Conservation (phyloP, 2,329 filamentous ascomycete genomes). For the Stemphylium lycopersici region DNA sequence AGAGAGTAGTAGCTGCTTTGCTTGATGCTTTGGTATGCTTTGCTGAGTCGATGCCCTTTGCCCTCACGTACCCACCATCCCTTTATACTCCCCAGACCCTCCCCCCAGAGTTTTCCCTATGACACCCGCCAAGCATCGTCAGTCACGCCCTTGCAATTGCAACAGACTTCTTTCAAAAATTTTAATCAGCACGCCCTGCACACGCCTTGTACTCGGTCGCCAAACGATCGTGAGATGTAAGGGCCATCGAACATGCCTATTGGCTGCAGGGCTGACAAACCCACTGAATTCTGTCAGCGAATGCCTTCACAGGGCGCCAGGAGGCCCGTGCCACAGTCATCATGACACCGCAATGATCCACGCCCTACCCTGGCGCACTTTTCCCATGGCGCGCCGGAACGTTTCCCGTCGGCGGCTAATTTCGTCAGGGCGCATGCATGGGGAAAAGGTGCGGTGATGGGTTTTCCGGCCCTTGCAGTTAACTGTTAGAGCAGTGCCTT, state of each 20-base stretch:
- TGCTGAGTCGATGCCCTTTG: slow-evolving; percentile 13
- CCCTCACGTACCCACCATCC: slow-evolving; percentile 3
- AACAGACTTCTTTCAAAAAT: slow-evolving; percentile 2
- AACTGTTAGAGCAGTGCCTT: slow-evolving; percentile 22
- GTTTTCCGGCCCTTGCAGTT: slow-evolving; percentile 12
- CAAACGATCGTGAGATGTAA: slow-evolving; percentile 5
- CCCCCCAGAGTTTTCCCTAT: slow-evolving; percentile 11
- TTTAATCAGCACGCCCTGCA: slow-evolving; percentile 13
- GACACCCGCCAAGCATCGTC: slow-evolving; percentile 23
- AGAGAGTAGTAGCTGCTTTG: slow-evolving; percentile 9
- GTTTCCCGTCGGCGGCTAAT: slow-evolving; percentile 23
- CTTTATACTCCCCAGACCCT: slow-evolving; percentile 21
- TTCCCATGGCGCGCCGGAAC: slow-evolving; percentile 9
- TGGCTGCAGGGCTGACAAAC: slow-evolving; percentile 20
- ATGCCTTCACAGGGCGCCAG: slow-evolving; percentile 8
- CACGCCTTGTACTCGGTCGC: slow-evolving; percentile 19
- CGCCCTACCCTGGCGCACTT: slow-evolving; percentile 13
- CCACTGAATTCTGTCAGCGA: slow-evolving; percentile 21
- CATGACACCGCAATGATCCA: slow-evolving; percentile 8
- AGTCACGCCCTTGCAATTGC: slow-evolving; percentile 2
- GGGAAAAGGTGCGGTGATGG: slow-evolving; percentile 2
- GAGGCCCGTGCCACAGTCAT: slow-evolving; percentile 7
- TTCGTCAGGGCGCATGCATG: slow-evolving; percentile 8
- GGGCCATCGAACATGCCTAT: slow-evolving; percentile 1
- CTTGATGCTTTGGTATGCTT: slow-evolving; percentile 15